These are phyloP conservation scores for Nannochloropsis granulata DNA, from an alignment of 108 stramenopile species.

Conservation along the genomic window DNA sequence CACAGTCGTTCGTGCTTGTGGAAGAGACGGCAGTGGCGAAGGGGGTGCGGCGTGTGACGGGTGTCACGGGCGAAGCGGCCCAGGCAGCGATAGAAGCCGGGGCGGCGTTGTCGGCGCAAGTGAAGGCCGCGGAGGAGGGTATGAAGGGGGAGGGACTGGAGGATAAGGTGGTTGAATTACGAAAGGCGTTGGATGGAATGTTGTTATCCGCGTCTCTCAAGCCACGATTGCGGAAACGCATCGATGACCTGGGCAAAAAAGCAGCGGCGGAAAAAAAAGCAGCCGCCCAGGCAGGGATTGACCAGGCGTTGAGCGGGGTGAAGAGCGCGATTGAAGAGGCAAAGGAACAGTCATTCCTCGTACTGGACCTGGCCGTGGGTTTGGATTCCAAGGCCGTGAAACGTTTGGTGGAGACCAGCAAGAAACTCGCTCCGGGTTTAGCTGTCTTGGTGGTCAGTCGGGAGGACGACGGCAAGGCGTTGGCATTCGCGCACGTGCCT, in stretches of 20 bases:
- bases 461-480: neutral
- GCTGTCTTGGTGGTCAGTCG: slow-evolving; percentile 24
- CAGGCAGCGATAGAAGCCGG: slow-evolving; percentile 56
- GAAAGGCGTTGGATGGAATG: slow-evolving; percentile 39
- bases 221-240: neutral
- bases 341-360: neutral
- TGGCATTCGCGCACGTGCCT: slow-evolving; percentile 1
- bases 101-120: slow-evolving; percentile 46
- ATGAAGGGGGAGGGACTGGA: neutral
- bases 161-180: neutral
- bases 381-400: slow-evolving; percentile 29
- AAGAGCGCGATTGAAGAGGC: slow-evolving; percentile 51
- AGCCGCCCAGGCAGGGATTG: slow-evolving; percentile 44
- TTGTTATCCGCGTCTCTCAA: slow-evolving; percentile 61
- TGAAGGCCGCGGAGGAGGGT: slow-evolving; percentile 41
- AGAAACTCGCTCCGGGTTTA: slow-evolving; percentile 12
- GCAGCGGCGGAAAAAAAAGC: slow-evolving; percentile 54
- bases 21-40: slow-evolving; percentile 93
- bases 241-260: slow-evolving; percentile 44
- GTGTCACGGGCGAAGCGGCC: slow-evolving; percentile 70
- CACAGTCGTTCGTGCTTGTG: slow-evolving; percentile 77
- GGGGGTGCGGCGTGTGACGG: slow-evolving; percentile 85
- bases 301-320: slow-evolving; percentile 56
- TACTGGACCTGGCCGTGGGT: slow-evolving; percentile 8
- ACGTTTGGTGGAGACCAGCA: slow-evolving; percentile 10